Conservation (phyloP, 140 eudicot genomes). For the Stevia rebaudiana region DNA sequence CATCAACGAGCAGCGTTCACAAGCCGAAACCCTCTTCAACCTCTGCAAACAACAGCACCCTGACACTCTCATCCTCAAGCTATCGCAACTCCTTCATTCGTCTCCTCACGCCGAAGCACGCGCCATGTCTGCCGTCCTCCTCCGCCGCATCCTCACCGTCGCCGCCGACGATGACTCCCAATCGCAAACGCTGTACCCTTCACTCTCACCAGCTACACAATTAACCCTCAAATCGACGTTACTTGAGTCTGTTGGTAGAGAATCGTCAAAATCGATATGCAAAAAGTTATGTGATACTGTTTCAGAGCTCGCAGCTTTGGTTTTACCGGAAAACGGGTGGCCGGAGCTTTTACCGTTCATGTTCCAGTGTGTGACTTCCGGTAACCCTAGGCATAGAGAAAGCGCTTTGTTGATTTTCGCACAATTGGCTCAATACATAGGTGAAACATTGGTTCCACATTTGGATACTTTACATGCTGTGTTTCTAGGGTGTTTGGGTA, state of each 20-base stretch:
- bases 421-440: constrained; percentile 52
- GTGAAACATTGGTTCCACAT: constrained; percentile 40
- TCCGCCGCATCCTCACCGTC: constrained; percentile 50
- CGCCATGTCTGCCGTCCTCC: constrained; percentile 53
- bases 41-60: constrained; percentile 50
- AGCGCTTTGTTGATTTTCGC: constrained; percentile 50
- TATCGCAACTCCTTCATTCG: constrained; percentile 39
- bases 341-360: constrained; percentile 61
- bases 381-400: constrained; percentile 29
- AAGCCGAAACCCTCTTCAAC: constrained; percentile 55
- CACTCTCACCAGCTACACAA: constrained; percentile 33
- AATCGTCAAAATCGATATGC: constrained; percentile 31
- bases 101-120: constrained; percentile 48
- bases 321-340: constrained; percentile 49
- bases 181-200: constrained; percentile 27
- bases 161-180: constrained; percentile 32
- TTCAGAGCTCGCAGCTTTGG: constrained; percentile 46
- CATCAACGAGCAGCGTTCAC: constrained; percentile 55
- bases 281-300: constrained; percentile 59
- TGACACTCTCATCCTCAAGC: constrained; percentile 41
- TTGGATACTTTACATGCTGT: constrained; percentile 46
- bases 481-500: constrained; percentile 36
- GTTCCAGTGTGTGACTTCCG: constrained; percentile 53
- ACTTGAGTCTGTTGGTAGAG: constrained; percentile 32
- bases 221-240: constrained; percentile 32